Evolutionary conservation across 2,329 filamentous ascomycete species (phyloP), one percentile per base, ranked within the genome.

Genomic region (Huntiella decipiens): DNA sequence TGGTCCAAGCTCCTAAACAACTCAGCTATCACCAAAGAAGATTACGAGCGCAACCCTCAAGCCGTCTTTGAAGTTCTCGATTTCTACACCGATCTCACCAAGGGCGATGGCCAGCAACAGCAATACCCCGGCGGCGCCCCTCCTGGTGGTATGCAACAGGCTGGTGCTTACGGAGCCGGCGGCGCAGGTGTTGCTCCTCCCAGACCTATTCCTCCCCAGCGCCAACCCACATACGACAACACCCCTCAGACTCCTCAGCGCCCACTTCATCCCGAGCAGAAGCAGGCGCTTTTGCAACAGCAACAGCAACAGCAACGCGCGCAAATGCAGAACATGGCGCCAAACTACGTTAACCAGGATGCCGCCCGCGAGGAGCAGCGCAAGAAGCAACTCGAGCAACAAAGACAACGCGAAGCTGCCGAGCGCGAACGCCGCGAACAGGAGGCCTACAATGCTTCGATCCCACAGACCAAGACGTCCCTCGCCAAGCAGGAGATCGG

Each of bases 1-100:
- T 98, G 91, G 91, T 91, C 93, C 58, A 92, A 92, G 62, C 71
- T 98, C 44, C 71, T 98, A 53, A 96, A 91, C 57, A 87, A 86
- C 6, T 96, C 91, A 2, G 91, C 91, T 49, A 91, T 98, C 57
- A 96, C 91, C 50, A 94, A 95, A 63, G 91, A 98, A 57, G 91
- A 98, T 60, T 96, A 96, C 63, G 85, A 93, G 63, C 87, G 91
- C 58, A 95, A 98, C 57, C 91, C 91, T 4, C 81, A 88, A 65
- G 85, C 77, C 49, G 81, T 77, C 19, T 78, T 85, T 46, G 82
- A 88, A 58, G 82, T 85, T 38, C 66, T 88, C 13, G 80, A 87
- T 59, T 88, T 88, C 63, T 88, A 87, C 63, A 84, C 82, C 1
- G 82, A 86, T 60, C 79, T 87, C 41, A 79, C 80, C 52, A 85